Percentiles rank a stretch among this genome's conserved stretches.
Conservation (phyloP, 371 early-diverging fungal genomes). For the Chytridiales sp. region DNA sequence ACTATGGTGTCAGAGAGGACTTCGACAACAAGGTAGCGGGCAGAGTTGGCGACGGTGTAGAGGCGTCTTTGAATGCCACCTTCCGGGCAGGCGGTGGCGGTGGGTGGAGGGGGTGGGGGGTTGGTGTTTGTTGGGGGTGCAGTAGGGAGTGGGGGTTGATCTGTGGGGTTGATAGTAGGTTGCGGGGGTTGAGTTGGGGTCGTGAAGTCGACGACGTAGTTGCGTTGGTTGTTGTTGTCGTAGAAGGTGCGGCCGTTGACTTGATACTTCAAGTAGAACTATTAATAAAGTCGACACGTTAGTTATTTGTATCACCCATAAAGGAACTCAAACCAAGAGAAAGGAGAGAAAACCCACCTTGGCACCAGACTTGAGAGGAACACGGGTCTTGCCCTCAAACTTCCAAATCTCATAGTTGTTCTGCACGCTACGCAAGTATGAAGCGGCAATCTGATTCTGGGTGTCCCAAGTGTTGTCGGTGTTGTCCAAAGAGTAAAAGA, state of each 20-base stretch:
- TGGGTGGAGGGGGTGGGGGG: neutral
- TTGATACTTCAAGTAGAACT: constrained; percentile 17
- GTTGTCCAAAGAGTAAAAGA: too few relatives aligned
- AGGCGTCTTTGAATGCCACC: constrained; percentile 6
- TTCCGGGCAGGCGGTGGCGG: neutral
- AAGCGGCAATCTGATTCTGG: too few relatives aligned
- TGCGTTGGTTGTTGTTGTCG: neutral
- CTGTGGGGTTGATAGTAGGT: constrained; percentile 1
- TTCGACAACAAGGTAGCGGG: constrained; percentile 21
- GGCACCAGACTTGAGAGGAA: too few relatives aligned
- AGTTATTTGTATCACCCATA: too few relatives aligned
- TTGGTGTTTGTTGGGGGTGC: neutral
- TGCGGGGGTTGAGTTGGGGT: neutral
- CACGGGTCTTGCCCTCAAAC: constrained; percentile 1
- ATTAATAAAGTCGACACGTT: too few relatives aligned
- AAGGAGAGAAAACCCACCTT: too few relatives aligned
- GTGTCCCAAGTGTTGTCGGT: too few relatives aligned
- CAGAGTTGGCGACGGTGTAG: neutral
- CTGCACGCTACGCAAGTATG: neutral
- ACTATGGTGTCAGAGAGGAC: constrained; percentile 25
- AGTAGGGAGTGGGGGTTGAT: neutral
- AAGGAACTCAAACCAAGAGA: too few relatives aligned
- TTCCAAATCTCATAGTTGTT: constrained; percentile 8
- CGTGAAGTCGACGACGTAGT: neutral
- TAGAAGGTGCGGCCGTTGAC: constrained; percentile 2